Percentiles rank a stretch among this genome's conserved stretches.
phyloP scores from a whole-genome alignment of 2,329 filamentous ascomycete genomes.

The Aspergillus phoenicis region DNA sequence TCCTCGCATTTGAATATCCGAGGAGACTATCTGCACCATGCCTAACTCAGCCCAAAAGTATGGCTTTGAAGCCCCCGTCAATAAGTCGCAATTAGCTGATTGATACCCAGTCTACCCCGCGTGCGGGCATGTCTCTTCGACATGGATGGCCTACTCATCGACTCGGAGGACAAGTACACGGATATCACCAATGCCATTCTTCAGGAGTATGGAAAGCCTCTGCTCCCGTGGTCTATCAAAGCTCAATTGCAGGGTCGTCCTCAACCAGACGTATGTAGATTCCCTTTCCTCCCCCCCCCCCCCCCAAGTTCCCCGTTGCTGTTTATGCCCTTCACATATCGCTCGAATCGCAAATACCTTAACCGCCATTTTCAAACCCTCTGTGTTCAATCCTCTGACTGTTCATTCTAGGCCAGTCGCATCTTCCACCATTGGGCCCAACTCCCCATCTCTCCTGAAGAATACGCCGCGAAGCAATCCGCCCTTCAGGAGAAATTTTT shows the following conservation, averaged over 20 bases:
- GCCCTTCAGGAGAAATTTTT: slow-evolving; percentile 73
- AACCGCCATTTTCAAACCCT: neutral
- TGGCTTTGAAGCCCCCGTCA: neutral
- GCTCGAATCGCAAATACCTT: neutral
- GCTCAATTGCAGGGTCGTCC: slow-evolving; percentile 77
- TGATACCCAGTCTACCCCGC: slow-evolving; percentile 65
- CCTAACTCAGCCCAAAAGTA: slow-evolving; percentile 12
- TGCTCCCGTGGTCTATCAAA: slow-evolving; percentile 91
- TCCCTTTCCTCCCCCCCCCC: neutral
- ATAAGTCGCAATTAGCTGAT: neutral
- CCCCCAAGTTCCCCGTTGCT: neutral
- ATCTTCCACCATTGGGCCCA: slow-evolving; percentile 82
- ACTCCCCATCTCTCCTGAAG: slow-evolving; percentile 71
- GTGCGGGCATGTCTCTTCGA: slow-evolving; percentile 94
- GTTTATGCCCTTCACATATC: neutral
- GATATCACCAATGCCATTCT: slow-evolving; percentile 80
- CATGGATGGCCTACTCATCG: slow-evolving; percentile 95
- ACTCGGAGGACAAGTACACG: slow-evolving; percentile 91
- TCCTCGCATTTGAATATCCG: neutral
- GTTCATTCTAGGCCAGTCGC: slow-evolving; percentile 50
- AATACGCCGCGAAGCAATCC: slow-evolving; percentile 64
- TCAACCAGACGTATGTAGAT: slow-evolving; percentile 51
- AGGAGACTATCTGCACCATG: slow-evolving; percentile 1
- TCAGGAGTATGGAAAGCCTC: slow-evolving; percentile 69
- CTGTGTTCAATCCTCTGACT: neutral